A percentile compares a stretch with the other conserved stretches of the same genome.
Conservation (phyloP, 805 yeast species). For the Kuraishia borneana region DNA sequence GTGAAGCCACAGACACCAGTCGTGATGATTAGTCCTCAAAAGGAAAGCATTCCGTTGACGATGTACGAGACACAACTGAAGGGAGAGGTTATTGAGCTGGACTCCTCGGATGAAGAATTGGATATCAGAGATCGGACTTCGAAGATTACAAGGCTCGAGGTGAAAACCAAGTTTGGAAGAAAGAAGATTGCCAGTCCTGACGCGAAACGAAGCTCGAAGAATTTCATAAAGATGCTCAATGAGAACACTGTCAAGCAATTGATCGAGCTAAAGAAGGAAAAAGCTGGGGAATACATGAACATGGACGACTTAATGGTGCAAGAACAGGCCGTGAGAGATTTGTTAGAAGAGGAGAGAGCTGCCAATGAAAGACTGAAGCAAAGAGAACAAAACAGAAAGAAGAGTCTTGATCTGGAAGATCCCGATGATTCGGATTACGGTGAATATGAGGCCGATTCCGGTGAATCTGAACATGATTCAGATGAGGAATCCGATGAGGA, state of each 20-base stretch:
- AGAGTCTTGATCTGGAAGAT: slow-evolving; percentile 3
- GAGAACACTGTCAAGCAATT: slow-evolving; percentile 2
- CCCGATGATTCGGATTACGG: slow-evolving; percentile 4
- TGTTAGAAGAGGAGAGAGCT: neutral
- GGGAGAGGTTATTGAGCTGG: slow-evolving; percentile 4
- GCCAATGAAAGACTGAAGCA: neutral
- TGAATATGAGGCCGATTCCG: slow-evolving; percentile 5
- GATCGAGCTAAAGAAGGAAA: slow-evolving; percentile 1
- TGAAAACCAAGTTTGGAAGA: slow-evolving; percentile 6
- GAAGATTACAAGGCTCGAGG: slow-evolving; percentile 7
- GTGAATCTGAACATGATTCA: neutral
- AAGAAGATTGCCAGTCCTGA: neutral
- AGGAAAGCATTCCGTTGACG: neutral
- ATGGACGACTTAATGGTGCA: slow-evolving; percentile 1
- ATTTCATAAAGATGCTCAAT: slow-evolving; percentile 1
- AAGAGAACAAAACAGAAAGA: slow-evolving; percentile 4
- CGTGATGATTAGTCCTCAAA: neutral
- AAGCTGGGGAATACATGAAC: neutral
- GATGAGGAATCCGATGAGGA: slow-evolving; percentile 6
- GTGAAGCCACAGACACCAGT: too few species aligned
- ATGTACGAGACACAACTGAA: slow-evolving; percentile 1
- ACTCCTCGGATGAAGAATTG: slow-evolving; percentile 7
- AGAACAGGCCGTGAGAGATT: neutral
- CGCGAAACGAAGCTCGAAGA: neutral
- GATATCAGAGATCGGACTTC: slow-evolving; percentile 6